phyloP scores from a whole-genome alignment of 1,284 basidiomycete genomes.

The Phellopilus nigrolimitatus region DNA sequence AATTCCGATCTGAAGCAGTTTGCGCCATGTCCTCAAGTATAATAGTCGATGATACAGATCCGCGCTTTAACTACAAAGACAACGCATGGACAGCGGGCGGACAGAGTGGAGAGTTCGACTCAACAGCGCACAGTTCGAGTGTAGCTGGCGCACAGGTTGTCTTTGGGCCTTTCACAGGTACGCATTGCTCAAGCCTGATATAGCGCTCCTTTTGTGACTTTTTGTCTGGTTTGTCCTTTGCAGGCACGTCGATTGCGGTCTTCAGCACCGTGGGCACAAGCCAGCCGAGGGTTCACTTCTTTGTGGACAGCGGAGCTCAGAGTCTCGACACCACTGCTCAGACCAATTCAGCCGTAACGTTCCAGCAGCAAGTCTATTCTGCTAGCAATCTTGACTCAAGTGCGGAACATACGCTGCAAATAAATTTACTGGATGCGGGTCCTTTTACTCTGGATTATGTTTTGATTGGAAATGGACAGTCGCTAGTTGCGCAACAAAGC shows the following conservation, averaged over 20 bases:
- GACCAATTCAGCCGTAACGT: background rate
- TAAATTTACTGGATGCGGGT: constrained; percentile 17
- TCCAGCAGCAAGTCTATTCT: constrained; percentile 16
- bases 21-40: constrained; percentile 2
- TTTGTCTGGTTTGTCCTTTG: background rate
- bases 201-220: background rate
- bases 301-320: constrained; percentile 6
- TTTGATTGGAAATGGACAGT: constrained; percentile 5
- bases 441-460: constrained; percentile 20
- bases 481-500: background rate
- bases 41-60: constrained; percentile 18
- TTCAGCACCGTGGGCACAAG: constrained; percentile 14
- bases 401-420: constrained; percentile 10
- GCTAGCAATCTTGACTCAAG: constrained; percentile 13
- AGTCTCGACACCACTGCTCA: constrained; percentile 4
- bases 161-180: constrained; percentile 20
- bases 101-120: constrained; percentile 14
- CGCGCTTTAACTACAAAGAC: constrained; percentile 20
- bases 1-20: background rate
- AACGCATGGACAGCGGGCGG: constrained; percentile 12
- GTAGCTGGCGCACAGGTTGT: constrained; percentile 13
- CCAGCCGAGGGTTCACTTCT: constrained; percentile 16
- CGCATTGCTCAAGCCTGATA: background rate
- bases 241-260: constrained; percentile 18
- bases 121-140: constrained; percentile 14